Evolutionary conservation across 2,329 filamentous ascomycete species (phyloP), one percentile per base, ranked within the genome.

Genomic region (Amauroascus verrucosus): DNA sequence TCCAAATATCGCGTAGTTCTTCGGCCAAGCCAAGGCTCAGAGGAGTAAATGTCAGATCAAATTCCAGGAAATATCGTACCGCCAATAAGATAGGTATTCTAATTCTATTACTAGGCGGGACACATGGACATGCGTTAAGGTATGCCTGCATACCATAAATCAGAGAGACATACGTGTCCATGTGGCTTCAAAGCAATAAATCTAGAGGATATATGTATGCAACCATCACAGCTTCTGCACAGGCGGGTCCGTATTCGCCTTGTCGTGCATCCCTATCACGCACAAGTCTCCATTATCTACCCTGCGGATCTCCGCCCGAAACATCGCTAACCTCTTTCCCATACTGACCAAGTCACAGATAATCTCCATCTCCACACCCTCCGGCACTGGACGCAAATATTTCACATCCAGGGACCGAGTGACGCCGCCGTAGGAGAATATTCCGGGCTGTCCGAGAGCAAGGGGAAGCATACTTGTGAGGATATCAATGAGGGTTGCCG

Each of bases 401-500:
- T 81, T 85, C 40, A 84, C 75, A 61, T 77, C 81, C 51, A 88
- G 72, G 24, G 79, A 82, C 54, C 84, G 76, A 62, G 75, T 81
- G 24, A 88, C 83, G 35, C 84, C 84, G 22, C 82, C 73, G 37
- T 69, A 71, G 53, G 74, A 69, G 78, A 84, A 86, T 64, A 77
- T 80, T 5, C 81, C 83, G 0, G 78, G 78, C 20, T 70, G 70
- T 43, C 76, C 75, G 49, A 84, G 65, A 35, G 82, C 73, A 8
- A 76, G 67, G 11, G 87, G 66, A 2, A 80, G 72, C 16, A 80
- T 65, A 2, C 79, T 80, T 0, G 85, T 86, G 60, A 79, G 76
- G 54, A 78, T 70, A 68, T 88, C 85, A 59, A 87, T 83, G 3
- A 88, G 67, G 0, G 83, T 83, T 1, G 85, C 78, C 0, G 80